These are phyloP conservation scores for Dryas alaskensis DNA, from an alignment of 306 rosid species.

Conservation along the genomic window DNA sequence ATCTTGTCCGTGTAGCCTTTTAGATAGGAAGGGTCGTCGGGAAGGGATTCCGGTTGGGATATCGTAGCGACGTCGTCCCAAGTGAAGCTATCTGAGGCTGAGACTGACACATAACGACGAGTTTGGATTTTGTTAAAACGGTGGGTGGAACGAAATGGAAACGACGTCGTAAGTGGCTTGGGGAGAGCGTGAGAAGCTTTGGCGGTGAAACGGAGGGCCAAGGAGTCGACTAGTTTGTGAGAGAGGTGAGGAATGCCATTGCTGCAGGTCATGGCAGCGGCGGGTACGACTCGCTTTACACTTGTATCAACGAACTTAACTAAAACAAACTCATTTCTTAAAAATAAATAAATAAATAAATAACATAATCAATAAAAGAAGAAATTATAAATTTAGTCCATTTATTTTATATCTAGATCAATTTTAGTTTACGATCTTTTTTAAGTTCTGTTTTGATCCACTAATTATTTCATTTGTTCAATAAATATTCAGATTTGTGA, in stretches of 20 bases:
- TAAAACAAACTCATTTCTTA: too few species aligned
- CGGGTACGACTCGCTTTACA: constrained; percentile 1
- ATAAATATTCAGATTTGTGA: too few species aligned
- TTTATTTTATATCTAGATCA: too few species aligned
- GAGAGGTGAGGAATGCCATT: constrained; percentile 10
- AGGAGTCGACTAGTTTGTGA: constrained; percentile 8
- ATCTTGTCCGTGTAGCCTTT: constrained; percentile 64
- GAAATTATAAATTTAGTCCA: too few species aligned
- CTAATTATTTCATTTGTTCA: too few species aligned
- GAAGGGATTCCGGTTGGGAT: constrained; percentile 33
- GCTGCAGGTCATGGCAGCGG: constrained; percentile 32
- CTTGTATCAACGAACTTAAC: neutral
- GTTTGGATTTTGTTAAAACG: neutral
- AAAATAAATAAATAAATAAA: too few species aligned
- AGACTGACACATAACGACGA: constrained; percentile 24
- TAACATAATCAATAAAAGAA: too few species aligned
- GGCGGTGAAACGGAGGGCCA: constrained; percentile 1
- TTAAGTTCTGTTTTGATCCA: too few species aligned
- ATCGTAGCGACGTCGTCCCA: constrained; percentile 57
- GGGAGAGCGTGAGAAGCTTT: constrained; percentile 16
- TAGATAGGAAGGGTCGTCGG: constrained; percentile 48
- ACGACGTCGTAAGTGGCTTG: constrained; percentile 11
- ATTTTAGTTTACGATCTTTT: too few species aligned
- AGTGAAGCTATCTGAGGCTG: constrained; percentile 36
- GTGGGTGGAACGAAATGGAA: constrained; percentile 14